phyloP scores from a whole-genome alignment of 371 early-diverging fungal species.

The Actinomortierella ambigua region DNA sequence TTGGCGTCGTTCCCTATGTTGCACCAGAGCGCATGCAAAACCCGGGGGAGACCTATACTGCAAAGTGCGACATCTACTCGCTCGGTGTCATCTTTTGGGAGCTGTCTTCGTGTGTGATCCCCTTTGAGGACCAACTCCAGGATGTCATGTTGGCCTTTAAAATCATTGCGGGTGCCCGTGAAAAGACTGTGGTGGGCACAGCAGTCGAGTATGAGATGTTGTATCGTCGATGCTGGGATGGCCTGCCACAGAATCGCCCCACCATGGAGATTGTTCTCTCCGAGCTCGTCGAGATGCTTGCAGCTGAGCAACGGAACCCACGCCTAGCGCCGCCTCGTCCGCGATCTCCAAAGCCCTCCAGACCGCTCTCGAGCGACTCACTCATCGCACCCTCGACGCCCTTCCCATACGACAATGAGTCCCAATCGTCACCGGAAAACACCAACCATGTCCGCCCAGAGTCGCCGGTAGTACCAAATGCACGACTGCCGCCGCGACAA shows the following conservation, averaged over 20 bases:
- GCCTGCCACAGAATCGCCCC: slow-evolving; percentile 29
- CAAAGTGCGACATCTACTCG: slow-evolving; percentile 47
- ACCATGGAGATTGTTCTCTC: slow-evolving; percentile 18
- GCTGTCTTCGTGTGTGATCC: slow-evolving; percentile 32
- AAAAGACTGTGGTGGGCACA: slow-evolving; percentile 27
- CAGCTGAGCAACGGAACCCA: slow-evolving; percentile 34
- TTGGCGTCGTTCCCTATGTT: slow-evolving; percentile 47
- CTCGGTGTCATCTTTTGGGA: slow-evolving; percentile 50
- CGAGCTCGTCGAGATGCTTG: slow-evolving; percentile 17
- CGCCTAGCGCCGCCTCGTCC: slow-evolving; percentile 34
- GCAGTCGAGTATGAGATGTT: slow-evolving; percentile 33
- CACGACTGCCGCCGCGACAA: too few relatives aligned
- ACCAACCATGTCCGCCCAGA: too few relatives aligned
- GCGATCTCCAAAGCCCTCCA: slow-evolving; percentile 21
- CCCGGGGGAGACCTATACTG: slow-evolving; percentile 22
- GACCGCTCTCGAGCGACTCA: slow-evolving; percentile 43
- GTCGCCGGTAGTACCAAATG: too few relatives aligned
- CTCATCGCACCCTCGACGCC: slow-evolving; percentile 34
- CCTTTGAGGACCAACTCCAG: slow-evolving; percentile 24
- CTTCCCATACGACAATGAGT: slow-evolving; percentile 33
- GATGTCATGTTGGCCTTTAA: slow-evolving; percentile 34
- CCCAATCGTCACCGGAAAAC: too few relatives aligned
- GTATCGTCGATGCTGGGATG: slow-evolving; percentile 46
- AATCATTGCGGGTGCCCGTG: slow-evolving; percentile 44
- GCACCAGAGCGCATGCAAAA: slow-evolving; percentile 46